Evolutionary conservation across 768 basidiomycete genomes (phyloP), one percentile per base, ranked within the genome.

Genomic region (Lyophyllum semitale): DNA sequence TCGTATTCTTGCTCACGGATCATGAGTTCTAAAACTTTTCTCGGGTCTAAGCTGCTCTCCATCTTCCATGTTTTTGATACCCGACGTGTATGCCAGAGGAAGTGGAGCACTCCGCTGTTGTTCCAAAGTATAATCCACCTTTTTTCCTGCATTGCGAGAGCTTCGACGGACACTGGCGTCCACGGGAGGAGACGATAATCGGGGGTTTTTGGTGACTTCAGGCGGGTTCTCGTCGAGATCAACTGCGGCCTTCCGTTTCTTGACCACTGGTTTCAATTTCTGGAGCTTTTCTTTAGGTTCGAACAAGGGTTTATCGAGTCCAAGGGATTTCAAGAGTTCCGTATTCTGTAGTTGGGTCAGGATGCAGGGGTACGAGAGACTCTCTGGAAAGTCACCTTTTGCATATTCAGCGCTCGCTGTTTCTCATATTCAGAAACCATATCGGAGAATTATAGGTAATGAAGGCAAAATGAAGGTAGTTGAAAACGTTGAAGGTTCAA

Each of bases 121-220:
- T 57, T 85, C 82, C 22, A 68, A 71, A 4, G 65, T 77, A 66
- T 88, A 87, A 68, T 88, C 76, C 3, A 84, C 66, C 13, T 63
- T 69, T 61, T 84, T 88, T 1, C 84, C 85, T 3, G 77, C 73
- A 58, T 85, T 85, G 47, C 91, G 79, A 41, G 80, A 72, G 65
- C 91, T 93, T 48, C 92, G 76, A n/a, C 91, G 82, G 51, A 77
- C 61, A 9, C 74, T 75, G 6, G 62, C 53, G 30, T 51, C 41
- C 1, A 62, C 59, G 0, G 59, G 26, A 23, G 59, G 57, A 12
- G 62, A 52, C 15, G 48, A 56, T 3, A 65, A 64, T 48, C 76
- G 73, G 30, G 64, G 59, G 8, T 65, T 66, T 62, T 74, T 77
- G 33, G 61, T 43, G 7, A 63, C 58, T 12, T 66, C 62, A 7